phyloP scores from a whole-genome alignment of 306 rosid genomes.

The Corylus avellana region DNA sequence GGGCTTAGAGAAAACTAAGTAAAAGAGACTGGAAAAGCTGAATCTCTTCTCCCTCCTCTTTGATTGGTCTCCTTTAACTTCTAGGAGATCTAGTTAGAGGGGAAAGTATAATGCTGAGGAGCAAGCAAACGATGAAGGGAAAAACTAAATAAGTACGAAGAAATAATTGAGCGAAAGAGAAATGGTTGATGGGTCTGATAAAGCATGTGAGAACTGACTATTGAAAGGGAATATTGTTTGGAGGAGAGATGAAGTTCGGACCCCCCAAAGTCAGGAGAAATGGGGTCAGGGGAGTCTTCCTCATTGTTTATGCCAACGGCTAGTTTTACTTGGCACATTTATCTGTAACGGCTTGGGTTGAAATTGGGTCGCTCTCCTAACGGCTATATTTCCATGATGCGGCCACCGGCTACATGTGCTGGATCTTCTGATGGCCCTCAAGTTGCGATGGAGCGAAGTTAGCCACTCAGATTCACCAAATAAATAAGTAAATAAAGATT shows the following conservation, averaged over 20 bases:
- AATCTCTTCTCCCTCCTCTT: background rate
- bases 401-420: background rate
- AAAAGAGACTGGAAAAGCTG: background rate
- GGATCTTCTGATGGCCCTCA: background rate
- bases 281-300: constrained; percentile 47
- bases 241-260: constrained; percentile 14
- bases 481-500: too few species aligned
- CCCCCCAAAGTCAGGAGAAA: constrained; percentile 24
- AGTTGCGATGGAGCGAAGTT: background rate
- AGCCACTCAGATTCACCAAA: background rate
- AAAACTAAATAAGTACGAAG: constrained; percentile 19
- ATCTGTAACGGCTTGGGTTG: constrained; percentile 57
- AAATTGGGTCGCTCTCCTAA: constrained; percentile 44
- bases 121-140: constrained; percentile 21
- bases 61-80: background rate
- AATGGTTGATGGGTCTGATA: constrained; percentile 16
- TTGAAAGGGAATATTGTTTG: constrained; percentile 1
- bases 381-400: constrained; percentile 51
- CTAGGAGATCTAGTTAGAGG: constrained; percentile 1
- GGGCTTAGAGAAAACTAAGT: background rate
- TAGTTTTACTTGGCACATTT: constrained; percentile 44
- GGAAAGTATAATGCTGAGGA: background rate
- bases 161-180: background rate
- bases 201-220: constrained; percentile 34
- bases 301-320: constrained; percentile 62